A percentile compares a stretch with the other conserved stretches of the same genome.
Evolutionary conservation across 306 rosid species (phyloP).

Genomic region (Leucaena leucocephala): DNA sequence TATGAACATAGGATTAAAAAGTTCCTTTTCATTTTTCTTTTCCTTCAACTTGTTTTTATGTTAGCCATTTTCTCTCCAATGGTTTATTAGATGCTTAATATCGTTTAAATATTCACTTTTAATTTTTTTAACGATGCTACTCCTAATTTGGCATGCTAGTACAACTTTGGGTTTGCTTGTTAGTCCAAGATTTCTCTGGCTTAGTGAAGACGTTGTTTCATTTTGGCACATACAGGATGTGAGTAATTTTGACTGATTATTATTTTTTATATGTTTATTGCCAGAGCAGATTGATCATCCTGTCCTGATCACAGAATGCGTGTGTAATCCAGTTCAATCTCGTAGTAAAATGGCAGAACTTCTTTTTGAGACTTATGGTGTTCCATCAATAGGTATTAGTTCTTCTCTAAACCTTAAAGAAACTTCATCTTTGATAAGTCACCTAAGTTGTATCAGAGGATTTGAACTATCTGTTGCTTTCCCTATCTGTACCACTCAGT

Average conservation of each 20-base stretch:
- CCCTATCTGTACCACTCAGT: background rate
- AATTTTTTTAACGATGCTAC: background rate
- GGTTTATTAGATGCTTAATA: constrained; percentile 25
- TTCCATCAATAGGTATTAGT: constrained; percentile 79
- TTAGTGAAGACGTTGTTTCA: constrained; percentile 2
- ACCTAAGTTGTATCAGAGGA: constrained; percentile 18
- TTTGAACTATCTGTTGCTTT: constrained; percentile 24
- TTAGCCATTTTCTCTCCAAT: background rate
- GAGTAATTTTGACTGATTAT: constrained; percentile 38
- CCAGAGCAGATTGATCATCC: constrained; percentile 97
- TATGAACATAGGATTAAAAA: constrained; percentile 44
- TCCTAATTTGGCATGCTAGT: constrained; percentile 19
- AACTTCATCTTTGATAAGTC: constrained; percentile 8
- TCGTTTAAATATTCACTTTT: constrained; percentile 7
- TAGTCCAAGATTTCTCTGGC: constrained; percentile 34
- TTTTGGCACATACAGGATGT: constrained; percentile 19
- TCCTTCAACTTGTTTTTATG: constrained; percentile 13
- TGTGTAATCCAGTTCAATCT: constrained; percentile 91
- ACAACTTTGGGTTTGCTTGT: constrained; percentile 11
- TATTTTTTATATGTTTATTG: constrained; percentile 57
- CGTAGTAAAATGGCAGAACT: constrained; percentile 98
- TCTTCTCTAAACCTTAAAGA: constrained; percentile 21
- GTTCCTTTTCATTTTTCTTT: constrained; percentile 1
- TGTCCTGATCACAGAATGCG: constrained; percentile 89
- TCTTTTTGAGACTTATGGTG: constrained; percentile 96